Percentiles rank a stretch among this genome's conserved stretches.
Conservation (phyloP, 2,329 filamentous ascomycete species). For the Diaporthe vaccinii region DNA sequence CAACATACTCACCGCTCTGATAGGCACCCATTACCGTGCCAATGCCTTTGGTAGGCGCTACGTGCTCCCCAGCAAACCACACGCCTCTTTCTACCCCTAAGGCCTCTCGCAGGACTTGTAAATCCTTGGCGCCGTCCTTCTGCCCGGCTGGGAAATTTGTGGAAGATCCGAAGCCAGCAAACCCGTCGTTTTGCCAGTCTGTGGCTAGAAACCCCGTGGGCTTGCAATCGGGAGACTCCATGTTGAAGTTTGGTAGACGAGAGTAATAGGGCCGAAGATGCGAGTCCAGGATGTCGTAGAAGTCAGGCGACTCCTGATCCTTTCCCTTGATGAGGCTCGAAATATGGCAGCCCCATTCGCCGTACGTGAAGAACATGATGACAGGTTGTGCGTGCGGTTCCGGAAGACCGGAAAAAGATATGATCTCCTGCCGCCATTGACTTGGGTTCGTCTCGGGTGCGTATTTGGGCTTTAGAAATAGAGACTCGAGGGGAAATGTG, state of each 20-base stretch:
- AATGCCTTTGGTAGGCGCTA: background rate
- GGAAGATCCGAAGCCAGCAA: conserved; percentile 12
- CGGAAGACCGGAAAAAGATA: conserved; percentile 14
- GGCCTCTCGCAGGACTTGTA: background rate
- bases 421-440: conserved; percentile 23
- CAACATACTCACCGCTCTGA: background rate
- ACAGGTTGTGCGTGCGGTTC: background rate
- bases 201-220: background rate
- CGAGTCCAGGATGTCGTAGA: background rate
- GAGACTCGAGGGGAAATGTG: conserved; percentile 13
- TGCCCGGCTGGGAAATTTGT: background rate
- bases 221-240: background rate
- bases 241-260: background rate
- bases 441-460: background rate
- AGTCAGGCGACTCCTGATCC: background rate
- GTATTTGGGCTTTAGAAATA: background rate
- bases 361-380: conserved; percentile 12
- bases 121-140: background rate
- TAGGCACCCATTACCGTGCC: background rate
- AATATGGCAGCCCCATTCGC: background rate
- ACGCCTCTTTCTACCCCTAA: conserved; percentile 2
- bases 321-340: background rate
- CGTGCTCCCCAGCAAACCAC: conserved; percentile 11
- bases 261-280: conserved; percentile 10
- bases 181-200: conserved; percentile 16